A percentile compares a stretch with the other conserved stretches of the same genome.
Evolutionary conservation across 23 red algal genomes (phyloP).

Genomic region (Agarophyton chilense): DNA sequence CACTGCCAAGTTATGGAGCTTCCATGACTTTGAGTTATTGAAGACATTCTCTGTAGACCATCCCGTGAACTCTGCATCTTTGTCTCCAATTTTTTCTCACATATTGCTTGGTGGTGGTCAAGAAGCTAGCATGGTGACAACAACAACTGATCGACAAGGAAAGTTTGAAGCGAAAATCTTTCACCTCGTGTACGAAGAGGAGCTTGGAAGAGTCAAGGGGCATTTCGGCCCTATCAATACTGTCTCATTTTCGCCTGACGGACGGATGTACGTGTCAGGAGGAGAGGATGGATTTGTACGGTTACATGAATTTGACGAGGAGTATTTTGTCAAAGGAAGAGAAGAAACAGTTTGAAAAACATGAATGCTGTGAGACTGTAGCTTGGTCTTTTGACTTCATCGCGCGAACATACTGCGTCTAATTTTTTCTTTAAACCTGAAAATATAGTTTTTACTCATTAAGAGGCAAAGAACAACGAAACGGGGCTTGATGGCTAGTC

Average conservation of each 20-base stretch:
- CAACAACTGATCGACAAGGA: constrained; percentile 80
- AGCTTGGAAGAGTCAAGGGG: constrained; percentile 86
- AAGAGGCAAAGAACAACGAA: too few relatives aligned
- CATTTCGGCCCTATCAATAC: constrained; percentile 99
- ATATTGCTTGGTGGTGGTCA: constrained; percentile 95
- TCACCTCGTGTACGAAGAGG: constrained; percentile 88
- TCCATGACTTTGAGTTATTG: constrained; percentile 77
- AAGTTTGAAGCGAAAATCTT: constrained; percentile 92
- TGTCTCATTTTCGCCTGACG: constrained; percentile 90
- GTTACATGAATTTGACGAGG: constrained; percentile 93
- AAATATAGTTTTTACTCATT: too few relatives aligned
- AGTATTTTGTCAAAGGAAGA: constrained; percentile 81
- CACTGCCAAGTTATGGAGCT: constrained; percentile 85
- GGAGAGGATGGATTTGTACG: constrained; percentile 98
- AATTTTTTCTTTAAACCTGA: too few relatives aligned
- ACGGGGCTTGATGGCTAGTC: too few relatives aligned
- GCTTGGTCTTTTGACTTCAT: not conserved
- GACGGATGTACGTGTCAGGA: constrained; percentile 83
- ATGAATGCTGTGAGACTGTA: not conserved
- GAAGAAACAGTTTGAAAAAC: constrained; percentile 46
- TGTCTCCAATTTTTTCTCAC: constrained; percentile 88
- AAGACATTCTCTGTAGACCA: constrained; percentile 80
- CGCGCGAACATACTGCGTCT: not conserved
- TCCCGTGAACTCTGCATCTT: constrained; percentile 91
- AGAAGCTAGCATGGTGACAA: constrained; percentile 95